These are phyloP conservation scores for Talaromyces stipitatus DNA, from an alignment of 495 filamentous ascomycete genomes.

Conservation along the genomic window DNA sequence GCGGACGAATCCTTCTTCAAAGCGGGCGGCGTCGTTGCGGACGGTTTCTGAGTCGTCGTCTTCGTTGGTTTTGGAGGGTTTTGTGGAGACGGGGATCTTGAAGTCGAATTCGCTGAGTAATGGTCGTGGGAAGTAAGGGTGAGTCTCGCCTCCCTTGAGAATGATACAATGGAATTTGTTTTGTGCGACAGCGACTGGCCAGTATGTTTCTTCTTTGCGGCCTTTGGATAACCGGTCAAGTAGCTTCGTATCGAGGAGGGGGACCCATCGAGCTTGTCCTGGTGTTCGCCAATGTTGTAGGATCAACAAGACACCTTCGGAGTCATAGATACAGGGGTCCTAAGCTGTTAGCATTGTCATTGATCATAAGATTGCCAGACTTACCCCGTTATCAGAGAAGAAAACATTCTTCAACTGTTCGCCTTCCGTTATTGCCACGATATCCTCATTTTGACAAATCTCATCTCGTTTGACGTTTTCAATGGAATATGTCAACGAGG, in stretches of 20 bases:
- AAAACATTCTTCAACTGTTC: constrained; percentile 71
- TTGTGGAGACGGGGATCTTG: constrained; percentile 65
- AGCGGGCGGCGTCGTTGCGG: constrained; percentile 30
- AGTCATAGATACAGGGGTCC: constrained; percentile 94
- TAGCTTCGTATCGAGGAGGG: constrained; percentile 78
- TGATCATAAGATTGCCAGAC: constrained; percentile 12
- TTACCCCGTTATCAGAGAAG: constrained; percentile 80
- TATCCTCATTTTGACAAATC: constrained; percentile 83
- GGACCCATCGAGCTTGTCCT: constrained; percentile 84
- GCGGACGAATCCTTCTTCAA: constrained; percentile 78
- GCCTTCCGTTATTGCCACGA: constrained; percentile 71
- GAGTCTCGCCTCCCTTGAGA: constrained; percentile 85
- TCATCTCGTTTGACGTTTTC: constrained; percentile 93
- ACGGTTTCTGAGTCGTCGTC: constrained; percentile 24
- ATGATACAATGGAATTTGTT: constrained; percentile 98
- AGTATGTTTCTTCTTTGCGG: constrained; percentile 83
- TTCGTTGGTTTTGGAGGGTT: constrained; percentile 28
- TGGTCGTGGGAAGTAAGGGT: constrained; percentile 92
- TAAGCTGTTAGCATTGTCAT: constrained; percentile 13
- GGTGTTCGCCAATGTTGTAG: constrained; percentile 84
- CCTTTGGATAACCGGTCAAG: constrained; percentile 76
- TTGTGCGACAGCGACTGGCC: constrained; percentile 88
- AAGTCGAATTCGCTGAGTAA: constrained; percentile 93
- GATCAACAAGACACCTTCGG: constrained; percentile 75
- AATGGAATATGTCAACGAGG: constrained; percentile 72